Percentiles rank a stretch among this genome's conserved stretches.
Evolutionary conservation across 1,139 yeast genomes (phyloP).

Genomic region (Suhomyces panamericanus): DNA sequence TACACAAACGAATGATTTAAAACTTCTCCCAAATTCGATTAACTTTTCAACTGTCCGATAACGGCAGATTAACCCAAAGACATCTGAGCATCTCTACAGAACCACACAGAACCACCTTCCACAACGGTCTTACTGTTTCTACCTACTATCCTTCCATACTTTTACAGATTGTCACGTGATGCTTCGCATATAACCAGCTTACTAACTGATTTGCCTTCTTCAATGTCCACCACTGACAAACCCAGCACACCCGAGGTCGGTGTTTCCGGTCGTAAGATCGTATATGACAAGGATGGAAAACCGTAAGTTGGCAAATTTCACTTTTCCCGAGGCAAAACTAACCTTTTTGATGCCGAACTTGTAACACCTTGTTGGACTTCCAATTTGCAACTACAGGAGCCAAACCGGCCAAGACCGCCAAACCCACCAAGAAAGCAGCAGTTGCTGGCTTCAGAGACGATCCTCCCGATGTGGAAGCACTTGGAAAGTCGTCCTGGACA

Average conservation of each 20-base stretch:
- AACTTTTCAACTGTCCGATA: too few species aligned
- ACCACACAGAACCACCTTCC: too few species aligned
- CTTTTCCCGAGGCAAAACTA: conserved; percentile 15
- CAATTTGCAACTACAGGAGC: conserved; percentile 49
- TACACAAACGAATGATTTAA: too few species aligned
- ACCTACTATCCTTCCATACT: too few species aligned
- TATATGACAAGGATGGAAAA: conserved; percentile 85
- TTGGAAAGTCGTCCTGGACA: conserved; percentile 93
- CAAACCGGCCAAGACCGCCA: conserved; percentile 9
- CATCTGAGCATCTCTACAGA: too few species aligned
- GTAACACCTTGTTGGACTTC: conserved; percentile 77
- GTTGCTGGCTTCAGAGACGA: conserved; percentile 43
- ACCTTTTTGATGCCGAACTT: conserved; percentile 67
- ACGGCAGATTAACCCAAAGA: too few species aligned
- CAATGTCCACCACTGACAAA: conserved; percentile 9
- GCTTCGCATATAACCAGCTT: neutral
- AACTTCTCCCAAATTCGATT: too few species aligned
- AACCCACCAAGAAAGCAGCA: conserved; percentile 14
- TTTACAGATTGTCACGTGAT: neutral
- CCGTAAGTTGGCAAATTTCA: conserved; percentile 57
- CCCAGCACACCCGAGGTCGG: conserved; percentile 46
- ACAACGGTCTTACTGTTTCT: too few species aligned
- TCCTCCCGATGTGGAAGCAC: conserved; percentile 82
- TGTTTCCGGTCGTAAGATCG: conserved; percentile 63
- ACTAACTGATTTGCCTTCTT: conserved; percentile 3